Conservation (phyloP, 306 rosid species). For the Trichosanthes truncata region DNA sequence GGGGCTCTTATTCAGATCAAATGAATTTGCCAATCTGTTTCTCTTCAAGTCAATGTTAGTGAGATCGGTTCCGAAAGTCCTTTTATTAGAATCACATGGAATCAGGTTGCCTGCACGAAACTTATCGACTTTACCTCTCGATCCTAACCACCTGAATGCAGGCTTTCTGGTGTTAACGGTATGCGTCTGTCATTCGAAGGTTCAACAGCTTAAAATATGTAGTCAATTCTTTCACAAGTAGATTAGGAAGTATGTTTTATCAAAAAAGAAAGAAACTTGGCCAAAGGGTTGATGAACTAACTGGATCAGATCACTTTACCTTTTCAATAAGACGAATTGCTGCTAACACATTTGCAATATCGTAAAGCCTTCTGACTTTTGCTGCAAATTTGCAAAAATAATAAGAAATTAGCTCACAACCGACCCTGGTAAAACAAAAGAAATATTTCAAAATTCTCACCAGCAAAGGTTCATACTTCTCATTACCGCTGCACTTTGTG, state of each 20-base stretch:
- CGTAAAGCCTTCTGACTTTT: conserved; percentile 90
- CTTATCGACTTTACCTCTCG: conserved; percentile 25
- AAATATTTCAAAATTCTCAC: neutral
- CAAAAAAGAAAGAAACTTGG: neutral
- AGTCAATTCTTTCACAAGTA: neutral
- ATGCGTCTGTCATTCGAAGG: conserved; percentile 52
- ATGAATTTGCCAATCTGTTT: conserved; percentile 27
- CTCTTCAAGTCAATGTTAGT: conserved; percentile 51
- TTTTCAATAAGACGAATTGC: conserved; percentile 84
- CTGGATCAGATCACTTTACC: conserved; percentile 27
- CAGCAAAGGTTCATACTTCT: conserved; percentile 39
- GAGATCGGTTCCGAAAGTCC: conserved; percentile 68
- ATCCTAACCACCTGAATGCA: conserved; percentile 84
- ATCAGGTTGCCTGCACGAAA: conserved; percentile 15
- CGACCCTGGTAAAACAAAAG: neutral
- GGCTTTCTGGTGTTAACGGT: conserved; percentile 72
- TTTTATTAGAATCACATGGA: conserved; percentile 40
- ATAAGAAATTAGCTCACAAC: neutral
- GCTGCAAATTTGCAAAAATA: conserved; percentile 40
- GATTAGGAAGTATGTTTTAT: neutral
- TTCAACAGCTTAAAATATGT: neutral
- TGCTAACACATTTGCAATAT: conserved; percentile 84
- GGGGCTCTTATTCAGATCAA: conserved; percentile 17
- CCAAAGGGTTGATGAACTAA: neutral
- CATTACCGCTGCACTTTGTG: conserved; percentile 53